These are phyloP conservation scores for Letharia lupina DNA, from an alignment of 495 filamentous ascomycete genomes.

Conservation along the genomic window DNA sequence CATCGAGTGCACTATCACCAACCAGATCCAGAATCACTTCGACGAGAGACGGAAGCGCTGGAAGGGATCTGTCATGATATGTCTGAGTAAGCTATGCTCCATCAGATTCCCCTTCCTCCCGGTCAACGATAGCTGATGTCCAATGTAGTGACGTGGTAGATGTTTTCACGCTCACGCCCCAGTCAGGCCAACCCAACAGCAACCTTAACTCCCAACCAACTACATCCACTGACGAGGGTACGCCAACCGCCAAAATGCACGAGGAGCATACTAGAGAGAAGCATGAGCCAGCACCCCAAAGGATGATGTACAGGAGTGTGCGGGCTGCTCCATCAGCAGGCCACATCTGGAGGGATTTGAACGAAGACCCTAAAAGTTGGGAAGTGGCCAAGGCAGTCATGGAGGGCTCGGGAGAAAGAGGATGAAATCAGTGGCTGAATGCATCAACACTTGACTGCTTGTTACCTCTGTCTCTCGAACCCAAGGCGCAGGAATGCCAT, in stretches of 20 bases:
- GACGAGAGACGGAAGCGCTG: conserved; percentile 44
- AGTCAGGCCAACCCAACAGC: neutral
- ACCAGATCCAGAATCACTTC: conserved; percentile 42
- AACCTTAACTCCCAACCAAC: neutral
- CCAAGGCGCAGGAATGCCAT: neutral
- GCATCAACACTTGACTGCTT: neutral
- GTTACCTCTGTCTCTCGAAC: neutral
- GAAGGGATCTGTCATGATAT: conserved; percentile 47
- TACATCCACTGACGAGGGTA: neutral
- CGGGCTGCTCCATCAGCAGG: neutral
- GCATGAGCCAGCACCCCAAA: conserved; percentile 8
- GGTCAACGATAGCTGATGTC: neutral
- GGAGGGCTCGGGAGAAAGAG: conserved; percentile 9
- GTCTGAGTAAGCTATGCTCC: conserved; percentile 37
- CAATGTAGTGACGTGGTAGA: conserved; percentile 21
- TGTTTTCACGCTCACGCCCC: conserved; percentile 13
- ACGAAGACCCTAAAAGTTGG: conserved; percentile 6
- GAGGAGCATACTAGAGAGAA: neutral
- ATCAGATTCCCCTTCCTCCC: neutral
- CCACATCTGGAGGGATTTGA: neutral
- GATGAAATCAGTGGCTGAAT: conserved; percentile 1
- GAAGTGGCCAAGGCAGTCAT: conserved; percentile 21
- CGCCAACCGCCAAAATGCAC: neutral
- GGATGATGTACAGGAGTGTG: conserved; percentile 14
- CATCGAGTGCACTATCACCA: conserved; percentile 34